Conservation (phyloP, 202 grass and related monocot species). For the Bolboschoenoplectus hybrid region DNA sequence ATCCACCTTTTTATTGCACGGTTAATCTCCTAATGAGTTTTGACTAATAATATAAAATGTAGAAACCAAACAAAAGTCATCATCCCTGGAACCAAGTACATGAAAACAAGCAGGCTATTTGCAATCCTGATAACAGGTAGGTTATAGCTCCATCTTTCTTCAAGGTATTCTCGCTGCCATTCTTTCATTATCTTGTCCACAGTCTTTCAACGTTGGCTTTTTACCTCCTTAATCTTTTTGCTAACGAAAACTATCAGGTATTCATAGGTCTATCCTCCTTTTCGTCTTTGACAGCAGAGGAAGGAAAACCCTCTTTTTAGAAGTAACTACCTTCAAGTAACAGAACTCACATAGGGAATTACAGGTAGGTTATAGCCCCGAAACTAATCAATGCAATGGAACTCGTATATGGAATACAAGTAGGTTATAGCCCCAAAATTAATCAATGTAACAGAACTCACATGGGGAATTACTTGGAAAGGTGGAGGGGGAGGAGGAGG, state of each 20-base stretch:
- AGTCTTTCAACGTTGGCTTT: no score
- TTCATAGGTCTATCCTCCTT: no score
- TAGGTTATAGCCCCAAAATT: background rate
- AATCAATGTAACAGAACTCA: constrained; percentile 27
- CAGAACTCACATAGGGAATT: constrained; percentile 23
- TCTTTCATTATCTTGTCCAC: no score
- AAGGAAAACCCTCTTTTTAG: no score
- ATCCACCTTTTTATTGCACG: background rate
- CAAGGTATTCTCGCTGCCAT: no score
- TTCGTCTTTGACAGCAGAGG: no score
- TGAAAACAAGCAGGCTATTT: background rate
- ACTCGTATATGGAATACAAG: constrained; percentile 29
- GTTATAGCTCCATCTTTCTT: background rate
- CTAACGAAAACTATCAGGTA: no score
- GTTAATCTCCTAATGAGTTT: background rate
- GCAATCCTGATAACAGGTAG: background rate
- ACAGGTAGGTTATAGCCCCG: background rate
- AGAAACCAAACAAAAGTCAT: constrained; percentile 3
- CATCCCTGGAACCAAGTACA: constrained; percentile 11
- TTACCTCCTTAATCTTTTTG: no score
- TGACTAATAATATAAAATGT: constrained; percentile 12
- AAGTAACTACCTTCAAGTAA: background rate
- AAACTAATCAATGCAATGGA: constrained; percentile 3
- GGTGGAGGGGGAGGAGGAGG: constrained; percentile 48
- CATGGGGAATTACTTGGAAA: constrained; percentile 35